Conservation (phyloP, 2,329 filamentous ascomycete genomes). For the Trichoderma gracile region DNA sequence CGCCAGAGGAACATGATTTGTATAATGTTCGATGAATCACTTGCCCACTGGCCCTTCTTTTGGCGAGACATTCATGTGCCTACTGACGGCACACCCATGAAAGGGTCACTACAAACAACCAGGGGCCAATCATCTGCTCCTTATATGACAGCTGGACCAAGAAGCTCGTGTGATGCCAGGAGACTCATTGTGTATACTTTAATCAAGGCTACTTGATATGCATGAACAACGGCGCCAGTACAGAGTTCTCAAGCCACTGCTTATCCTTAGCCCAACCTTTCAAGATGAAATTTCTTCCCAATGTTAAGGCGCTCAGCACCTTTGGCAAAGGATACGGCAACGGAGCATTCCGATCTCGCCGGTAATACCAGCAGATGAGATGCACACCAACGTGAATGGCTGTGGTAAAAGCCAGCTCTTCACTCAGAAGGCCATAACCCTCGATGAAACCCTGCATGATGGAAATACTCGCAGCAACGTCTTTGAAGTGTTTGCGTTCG, state of each 20-base stretch:
- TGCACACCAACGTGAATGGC: conserved; percentile 5
- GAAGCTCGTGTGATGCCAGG: too few relatives aligned
- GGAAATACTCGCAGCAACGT: not conserved
- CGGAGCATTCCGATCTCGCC: not conserved
- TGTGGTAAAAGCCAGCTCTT: not conserved
- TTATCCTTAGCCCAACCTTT: not conserved
- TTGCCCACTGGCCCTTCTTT: too few relatives aligned
- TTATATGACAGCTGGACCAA: too few relatives aligned
- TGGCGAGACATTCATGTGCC: too few relatives aligned
- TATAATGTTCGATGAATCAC: too few relatives aligned
- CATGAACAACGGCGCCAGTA: not conserved
- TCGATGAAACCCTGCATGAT: not conserved
- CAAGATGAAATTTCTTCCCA: not conserved
- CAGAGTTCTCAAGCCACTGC: not conserved
- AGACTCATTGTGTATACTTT: not conserved
- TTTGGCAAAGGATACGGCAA: not conserved
- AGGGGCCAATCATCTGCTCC: too few relatives aligned
- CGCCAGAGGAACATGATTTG: too few relatives aligned
- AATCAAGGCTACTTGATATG: not conserved
- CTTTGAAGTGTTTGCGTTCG: conserved; percentile 8
- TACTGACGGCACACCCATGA: too few relatives aligned
- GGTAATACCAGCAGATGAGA: conserved; percentile 14
- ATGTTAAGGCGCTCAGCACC: not conserved
- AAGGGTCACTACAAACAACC: too few relatives aligned
- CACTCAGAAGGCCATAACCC: not conserved